Base-by-base conservation (phyloP, 2,329 filamentous ascomycete genomes). In the Neonectria sp. region DNA sequence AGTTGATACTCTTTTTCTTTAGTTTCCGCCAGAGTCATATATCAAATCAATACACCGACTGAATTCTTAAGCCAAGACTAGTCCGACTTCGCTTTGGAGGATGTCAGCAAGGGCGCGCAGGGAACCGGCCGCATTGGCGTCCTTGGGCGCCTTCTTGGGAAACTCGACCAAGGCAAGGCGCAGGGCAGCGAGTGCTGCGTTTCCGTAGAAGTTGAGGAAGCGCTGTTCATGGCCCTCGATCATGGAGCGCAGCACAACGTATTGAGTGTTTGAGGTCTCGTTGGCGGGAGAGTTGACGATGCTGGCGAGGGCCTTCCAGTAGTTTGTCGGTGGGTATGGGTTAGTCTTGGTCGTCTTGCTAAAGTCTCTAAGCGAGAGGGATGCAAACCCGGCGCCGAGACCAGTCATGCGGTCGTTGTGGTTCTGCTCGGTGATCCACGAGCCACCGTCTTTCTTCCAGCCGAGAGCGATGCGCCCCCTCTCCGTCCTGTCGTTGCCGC, bases 401-500 rank as follows among this genome's bases (percentile, higher is more conserved):
- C 95, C 95, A 4, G 90, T 91, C 92, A 97, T 95, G 66, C 93
- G 89, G 78, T 95, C 92, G 73, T 89, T 89, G 80, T 98, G 95
- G n/a, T 84, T 83, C 78, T 94, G 90, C 73, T 93, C 91, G 2
- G 86, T 82, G 66, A 92, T 85, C 84, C 88, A 95, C 7, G 82
- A 81, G 6, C 86, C 85, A 9, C 83, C 85, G 13, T 90, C 87
- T 71, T 86, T 89, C 80, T 86, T 88, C 94, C 94, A 97, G 0
- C 94, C 94, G 3, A 97, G 81, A n/a, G 88, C 86, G 21, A 81
- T 72, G 13, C 91, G 88, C 1, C 94, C 94, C 12, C 85, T 84
- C 52, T 90, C 87, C 1, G 91, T 97, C 68, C 86, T 90, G 78
- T 97, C 94, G 68, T 85, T 90, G 27, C 94, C 95, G 49, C 89